These are phyloP conservation scores for Trichoderma cornu-damae DNA, from an alignment of 2,329 filamentous ascomycete genomes.

Conservation along the genomic window DNA sequence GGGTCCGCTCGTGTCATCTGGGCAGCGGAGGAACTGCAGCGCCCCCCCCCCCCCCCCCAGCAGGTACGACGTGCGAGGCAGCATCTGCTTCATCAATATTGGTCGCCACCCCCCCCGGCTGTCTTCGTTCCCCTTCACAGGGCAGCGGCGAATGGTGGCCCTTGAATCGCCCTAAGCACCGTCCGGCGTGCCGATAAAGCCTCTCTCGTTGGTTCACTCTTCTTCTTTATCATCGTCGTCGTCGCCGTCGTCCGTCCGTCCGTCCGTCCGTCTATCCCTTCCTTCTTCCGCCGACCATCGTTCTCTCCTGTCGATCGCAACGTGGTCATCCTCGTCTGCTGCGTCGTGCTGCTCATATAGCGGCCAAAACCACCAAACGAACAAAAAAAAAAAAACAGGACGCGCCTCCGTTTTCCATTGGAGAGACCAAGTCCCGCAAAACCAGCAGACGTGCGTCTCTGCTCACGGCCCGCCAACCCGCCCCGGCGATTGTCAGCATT, in stretches of 20 bases:
- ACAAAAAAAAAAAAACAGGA: too few species aligned
- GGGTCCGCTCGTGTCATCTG: constrained; percentile 19
- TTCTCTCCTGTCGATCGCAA: constrained; percentile 16
- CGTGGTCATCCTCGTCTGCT: constrained; percentile 3
- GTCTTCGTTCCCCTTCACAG: constrained; percentile 11
- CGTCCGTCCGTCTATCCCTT: background rate
- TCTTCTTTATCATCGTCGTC: background rate
- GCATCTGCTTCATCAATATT: constrained; percentile 20
- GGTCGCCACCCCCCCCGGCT: constrained; percentile 18
- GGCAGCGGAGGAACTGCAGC: constrained; percentile 9
- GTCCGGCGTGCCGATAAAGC: constrained; percentile 13
- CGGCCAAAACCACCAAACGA: too few species aligned
- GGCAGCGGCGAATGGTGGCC: constrained; percentile 18
- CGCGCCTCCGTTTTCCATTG: background rate
- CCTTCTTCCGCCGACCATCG: background rate
- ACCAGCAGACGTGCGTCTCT: constrained; percentile 1
- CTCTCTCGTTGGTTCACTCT: constrained; percentile 5
- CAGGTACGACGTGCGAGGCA: constrained; percentile 19
- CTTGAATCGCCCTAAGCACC: constrained; percentile 14
- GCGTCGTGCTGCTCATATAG: background rate
- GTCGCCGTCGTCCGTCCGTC: constrained; percentile 3
- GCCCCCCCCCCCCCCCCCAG: constrained; percentile 19
- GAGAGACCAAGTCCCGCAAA: background rate
- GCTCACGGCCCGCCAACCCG: background rate
- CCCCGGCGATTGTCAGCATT: background rate